A percentile compares a stretch with the other conserved stretches of the same genome.
Conservation (phyloP, 1,139 yeast species). For the Blastobotrys serpentis region DNA sequence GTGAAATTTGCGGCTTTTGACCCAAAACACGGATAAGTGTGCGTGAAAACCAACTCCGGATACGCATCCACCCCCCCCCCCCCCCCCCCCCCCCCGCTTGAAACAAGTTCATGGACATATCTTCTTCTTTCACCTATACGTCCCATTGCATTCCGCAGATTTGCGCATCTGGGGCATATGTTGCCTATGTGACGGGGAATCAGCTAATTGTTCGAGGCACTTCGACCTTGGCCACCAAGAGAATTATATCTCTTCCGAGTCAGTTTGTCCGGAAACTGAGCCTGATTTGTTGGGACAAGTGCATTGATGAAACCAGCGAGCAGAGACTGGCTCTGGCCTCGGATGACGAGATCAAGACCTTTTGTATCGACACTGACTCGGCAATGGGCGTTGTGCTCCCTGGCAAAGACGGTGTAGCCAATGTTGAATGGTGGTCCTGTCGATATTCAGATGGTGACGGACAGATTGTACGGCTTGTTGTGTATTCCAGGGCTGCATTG, state of each 20-base stretch:
- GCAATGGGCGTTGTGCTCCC: slow-evolving; percentile 23
- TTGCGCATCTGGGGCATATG: slow-evolving; percentile 23
- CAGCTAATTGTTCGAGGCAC: slow-evolving; percentile 25
- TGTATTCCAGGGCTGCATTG: slow-evolving; percentile 22
- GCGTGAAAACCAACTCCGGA: too few relatives aligned
- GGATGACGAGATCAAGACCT: slow-evolving; percentile 23
- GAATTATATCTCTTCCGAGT: slow-evolving; percentile 21
- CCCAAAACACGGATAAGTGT: too few relatives aligned
- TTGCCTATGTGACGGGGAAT: slow-evolving; percentile 28
- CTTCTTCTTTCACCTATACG: slow-evolving; percentile 20
- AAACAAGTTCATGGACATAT: slow-evolving; percentile 16
- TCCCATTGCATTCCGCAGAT: slow-evolving; percentile 23
- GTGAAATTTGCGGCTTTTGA: too few relatives aligned
- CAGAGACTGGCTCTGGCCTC: slow-evolving; percentile 28
- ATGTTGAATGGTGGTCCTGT: slow-evolving; percentile 27
- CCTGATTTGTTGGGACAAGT: slow-evolving; percentile 25
- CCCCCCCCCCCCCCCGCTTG: neutral
- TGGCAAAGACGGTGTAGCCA: slow-evolving; percentile 23
- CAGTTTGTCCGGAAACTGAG: slow-evolving; percentile 22
- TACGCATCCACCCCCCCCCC: neutral
- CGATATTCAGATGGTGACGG: slow-evolving; percentile 12
- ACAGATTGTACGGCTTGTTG: slow-evolving; percentile 23
- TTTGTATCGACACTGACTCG: slow-evolving; percentile 17
- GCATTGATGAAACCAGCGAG: slow-evolving; percentile 20
- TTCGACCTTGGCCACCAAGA: slow-evolving; percentile 25